Percentiles rank a stretch among this genome's conserved stretches.
These are phyloP conservation scores for Monosporozyma siamensis DNA, from an alignment of 805 yeast genomes.

Conservation along the genomic window DNA sequence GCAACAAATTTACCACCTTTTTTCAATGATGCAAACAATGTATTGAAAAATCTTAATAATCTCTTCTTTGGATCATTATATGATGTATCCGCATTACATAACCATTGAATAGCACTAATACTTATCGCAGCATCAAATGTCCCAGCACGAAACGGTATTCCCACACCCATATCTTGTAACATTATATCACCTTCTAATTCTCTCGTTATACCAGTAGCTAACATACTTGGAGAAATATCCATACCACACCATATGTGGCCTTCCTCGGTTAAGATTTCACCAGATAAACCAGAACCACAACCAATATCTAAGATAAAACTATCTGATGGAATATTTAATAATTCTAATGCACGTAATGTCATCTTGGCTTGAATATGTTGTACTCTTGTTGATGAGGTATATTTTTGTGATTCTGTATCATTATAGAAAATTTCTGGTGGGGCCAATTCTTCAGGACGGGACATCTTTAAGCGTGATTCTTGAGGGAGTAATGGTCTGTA, in stretches of 20 bases:
- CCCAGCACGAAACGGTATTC: constrained; percentile 93
- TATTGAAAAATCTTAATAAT: constrained; percentile 72
- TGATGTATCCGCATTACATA: constrained; percentile 87
- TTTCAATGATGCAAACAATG: constrained; percentile 73
- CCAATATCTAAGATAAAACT: constrained; percentile 84
- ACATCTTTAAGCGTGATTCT: constrained; percentile 40
- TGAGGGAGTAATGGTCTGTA: too few relatives aligned
- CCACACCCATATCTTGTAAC: constrained; percentile 86
- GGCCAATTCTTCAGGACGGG: constrained; percentile 92
- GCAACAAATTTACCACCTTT: constrained; percentile 97
- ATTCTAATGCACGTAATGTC: constrained; percentile 89
- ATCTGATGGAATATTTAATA: constrained; percentile 58
- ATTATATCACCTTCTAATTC: constrained; percentile 91
- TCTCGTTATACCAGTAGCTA: constrained; percentile 86
- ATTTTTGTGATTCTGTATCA: constrained; percentile 81
- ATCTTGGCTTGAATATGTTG: constrained; percentile 97
- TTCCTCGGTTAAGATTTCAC: constrained; percentile 88
- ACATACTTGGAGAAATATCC: constrained; percentile 94
- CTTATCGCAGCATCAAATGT: constrained; percentile 94
- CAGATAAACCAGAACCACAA: constrained; percentile 94
- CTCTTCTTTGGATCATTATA: constrained; percentile 77
- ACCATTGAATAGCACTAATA: constrained; percentile 94
- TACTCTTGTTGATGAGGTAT: constrained; percentile 89
- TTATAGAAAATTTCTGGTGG: constrained; percentile 95
- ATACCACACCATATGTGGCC: constrained; percentile 93